phyloP scores from a whole-genome alignment of 2,329 filamentous ascomycete genomes.

The Acrocalymma vagum region DNA sequence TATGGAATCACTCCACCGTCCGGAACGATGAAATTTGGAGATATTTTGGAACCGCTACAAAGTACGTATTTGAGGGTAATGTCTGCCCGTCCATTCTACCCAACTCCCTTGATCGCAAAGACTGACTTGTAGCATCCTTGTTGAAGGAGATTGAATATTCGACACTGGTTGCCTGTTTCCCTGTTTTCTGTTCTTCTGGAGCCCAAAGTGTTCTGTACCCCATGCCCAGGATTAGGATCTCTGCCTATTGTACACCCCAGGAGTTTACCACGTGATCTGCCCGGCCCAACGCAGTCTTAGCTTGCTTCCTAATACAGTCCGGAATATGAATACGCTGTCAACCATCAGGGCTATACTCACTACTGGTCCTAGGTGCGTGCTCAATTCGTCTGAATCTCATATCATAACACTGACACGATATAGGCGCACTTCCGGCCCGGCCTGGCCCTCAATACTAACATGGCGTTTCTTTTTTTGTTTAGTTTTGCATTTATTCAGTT shows the following conservation, averaged over 20 bases:
- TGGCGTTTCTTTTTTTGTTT: slow-evolving; percentile 43
- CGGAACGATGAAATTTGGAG: slow-evolving; percentile 19
- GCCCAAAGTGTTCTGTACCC: slow-evolving; percentile 2
- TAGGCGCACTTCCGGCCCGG: slow-evolving; percentile 12
- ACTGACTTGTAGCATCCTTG: slow-evolving; percentile 42
- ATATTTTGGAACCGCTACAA: slow-evolving; percentile 29
- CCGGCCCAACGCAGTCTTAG: slow-evolving; percentile 1
- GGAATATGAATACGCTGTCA: slow-evolving; percentile 2
- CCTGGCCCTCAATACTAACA: slow-evolving; percentile 40
- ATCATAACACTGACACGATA: slow-evolving; percentile 19
- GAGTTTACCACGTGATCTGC: slow-evolving; percentile 1
- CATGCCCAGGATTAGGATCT: slow-evolving; percentile 1
- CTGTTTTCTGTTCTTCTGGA: slow-evolving; percentile 20
- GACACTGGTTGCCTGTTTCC: slow-evolving; percentile 16
- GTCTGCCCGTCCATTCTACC: slow-evolving; percentile 31
- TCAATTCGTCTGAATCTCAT: neutral
- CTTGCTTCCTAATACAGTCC: too few species aligned
- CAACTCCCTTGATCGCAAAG: slow-evolving; percentile 31
- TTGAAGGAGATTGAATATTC: slow-evolving; percentile 29
- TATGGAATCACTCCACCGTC: slow-evolving; percentile 4
- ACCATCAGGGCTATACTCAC: neutral
- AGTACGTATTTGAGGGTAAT: slow-evolving; percentile 46
- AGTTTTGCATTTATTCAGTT: slow-evolving; percentile 24
- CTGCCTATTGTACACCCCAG: slow-evolving; percentile 5
- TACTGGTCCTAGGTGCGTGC: slow-evolving; percentile 26